Evolutionary conservation across 306 rosid genomes (phyloP).

Genomic region (Glycyrrhiza uralensis): DNA sequence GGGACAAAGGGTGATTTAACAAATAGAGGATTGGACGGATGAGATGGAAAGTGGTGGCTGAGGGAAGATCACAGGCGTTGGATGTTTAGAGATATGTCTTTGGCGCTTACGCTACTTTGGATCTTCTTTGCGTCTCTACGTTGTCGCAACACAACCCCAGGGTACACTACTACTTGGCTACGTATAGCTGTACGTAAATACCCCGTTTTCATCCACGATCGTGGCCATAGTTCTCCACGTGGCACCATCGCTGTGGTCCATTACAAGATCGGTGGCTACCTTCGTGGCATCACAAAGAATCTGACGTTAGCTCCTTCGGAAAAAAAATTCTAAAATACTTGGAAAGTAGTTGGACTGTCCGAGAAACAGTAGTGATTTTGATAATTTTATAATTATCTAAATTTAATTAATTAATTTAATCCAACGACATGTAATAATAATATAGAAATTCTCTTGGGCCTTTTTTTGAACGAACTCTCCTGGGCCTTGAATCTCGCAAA

Average conservation of each 20-base stretch:
- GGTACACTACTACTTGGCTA: conserved; percentile 26
- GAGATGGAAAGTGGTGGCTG: conserved; percentile 63
- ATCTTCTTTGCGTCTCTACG: conserved; percentile 67
- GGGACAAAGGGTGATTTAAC: conserved; percentile 43
- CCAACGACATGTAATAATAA: too few species aligned
- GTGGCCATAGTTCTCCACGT: conserved; percentile 11
- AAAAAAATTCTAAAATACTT: too few species aligned
- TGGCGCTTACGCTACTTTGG: conserved; percentile 94
- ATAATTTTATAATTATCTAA: too few species aligned
- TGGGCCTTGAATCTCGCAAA: too few species aligned
- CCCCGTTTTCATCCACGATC: neutral
- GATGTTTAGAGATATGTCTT: conserved; percentile 65
- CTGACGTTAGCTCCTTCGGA: neutral
- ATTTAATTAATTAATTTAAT: too few species aligned
- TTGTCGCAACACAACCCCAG: conserved; percentile 20
- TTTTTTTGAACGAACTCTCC: too few species aligned
- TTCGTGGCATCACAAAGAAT: neutral
- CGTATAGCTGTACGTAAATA: conserved; percentile 19
- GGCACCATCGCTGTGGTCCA: neutral
- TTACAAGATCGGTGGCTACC: neutral
- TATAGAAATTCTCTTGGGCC: too few species aligned
- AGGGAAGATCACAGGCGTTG: conserved; percentile 22
- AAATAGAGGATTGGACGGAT: conserved; percentile 39
- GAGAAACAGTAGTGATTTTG: too few species aligned
- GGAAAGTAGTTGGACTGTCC: too few species aligned